These are phyloP conservation scores for Mycogone perniciosa DNA, from an alignment of 2,329 filamentous ascomycete genomes.

Conservation along the genomic window DNA sequence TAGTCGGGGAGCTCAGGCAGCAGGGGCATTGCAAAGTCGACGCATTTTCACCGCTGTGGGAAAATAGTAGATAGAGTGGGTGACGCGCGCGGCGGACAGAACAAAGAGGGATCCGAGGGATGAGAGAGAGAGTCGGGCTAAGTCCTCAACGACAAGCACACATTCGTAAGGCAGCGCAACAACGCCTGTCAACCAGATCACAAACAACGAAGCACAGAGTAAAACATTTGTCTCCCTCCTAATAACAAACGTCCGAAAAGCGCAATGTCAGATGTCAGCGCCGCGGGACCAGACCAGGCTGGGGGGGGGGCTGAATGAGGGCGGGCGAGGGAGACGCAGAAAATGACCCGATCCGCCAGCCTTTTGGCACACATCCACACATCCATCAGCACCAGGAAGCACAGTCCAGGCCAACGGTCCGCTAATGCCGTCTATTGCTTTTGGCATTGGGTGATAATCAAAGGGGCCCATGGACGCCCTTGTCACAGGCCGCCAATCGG, in stretches of 20 bases:
- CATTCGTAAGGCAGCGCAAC: not conserved
- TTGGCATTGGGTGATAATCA: conserved; percentile 11
- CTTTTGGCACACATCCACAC: not conserved
- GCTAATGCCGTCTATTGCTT: not conserved
- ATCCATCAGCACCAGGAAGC: not conserved
- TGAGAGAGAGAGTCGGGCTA: not conserved
- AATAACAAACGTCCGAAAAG: no score
- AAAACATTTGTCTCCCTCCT: no score
- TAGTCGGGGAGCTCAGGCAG: conserved; percentile 4
- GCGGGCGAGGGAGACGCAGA: no score
- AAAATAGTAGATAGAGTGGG: not conserved
- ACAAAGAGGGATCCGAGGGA: not conserved
- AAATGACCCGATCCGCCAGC: not conserved
- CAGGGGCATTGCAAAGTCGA: conserved; percentile 5
- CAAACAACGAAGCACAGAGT: no score
- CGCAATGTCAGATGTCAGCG: no score
- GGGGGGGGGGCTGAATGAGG: no score
- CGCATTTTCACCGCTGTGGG: conserved; percentile 9
- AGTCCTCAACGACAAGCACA: not conserved
- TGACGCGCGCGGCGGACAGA: not conserved
- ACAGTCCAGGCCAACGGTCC: conserved; percentile 1
- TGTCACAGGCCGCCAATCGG: conserved; percentile 9
- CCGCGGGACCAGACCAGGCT: no score
- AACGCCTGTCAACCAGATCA: not conserved
- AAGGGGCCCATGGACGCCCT: conserved; percentile 6